Percentiles rank a stretch among this genome's conserved stretches.
These are phyloP conservation scores for Lactarius vividus DNA, from an alignment of 768 basidiomycete species.

Conservation along the genomic window DNA sequence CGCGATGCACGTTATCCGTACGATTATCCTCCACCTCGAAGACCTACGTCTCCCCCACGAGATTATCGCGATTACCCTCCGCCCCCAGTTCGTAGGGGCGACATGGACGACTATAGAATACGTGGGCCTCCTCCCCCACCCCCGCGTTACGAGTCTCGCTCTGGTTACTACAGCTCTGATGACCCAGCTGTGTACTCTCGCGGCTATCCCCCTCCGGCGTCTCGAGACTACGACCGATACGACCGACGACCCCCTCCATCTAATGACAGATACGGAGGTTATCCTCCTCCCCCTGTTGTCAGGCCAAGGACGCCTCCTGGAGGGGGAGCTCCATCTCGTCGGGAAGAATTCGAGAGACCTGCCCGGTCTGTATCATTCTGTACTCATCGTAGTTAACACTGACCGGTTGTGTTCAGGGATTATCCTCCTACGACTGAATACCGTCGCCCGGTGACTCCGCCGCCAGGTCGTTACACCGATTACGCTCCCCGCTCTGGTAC, in stretches of 20 bases:
- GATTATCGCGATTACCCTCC: slow-evolving; percentile 66
- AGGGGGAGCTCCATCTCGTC: slow-evolving; percentile 20
- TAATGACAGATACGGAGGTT: slow-evolving; percentile 41
- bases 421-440: slow-evolving; percentile 28
- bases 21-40: slow-evolving; percentile 47
- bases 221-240: slow-evolving; percentile 51
- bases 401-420: slow-evolving; percentile 20
- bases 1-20: slow-evolving; percentile 61
- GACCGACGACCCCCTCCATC: slow-evolving; percentile 52
- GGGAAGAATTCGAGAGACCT: slow-evolving; percentile 37
- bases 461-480: slow-evolving; percentile 28
- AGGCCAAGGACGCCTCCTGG: slow-evolving; percentile 33
- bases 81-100: slow-evolving; percentile 49
- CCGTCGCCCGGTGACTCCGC: slow-evolving; percentile 32
- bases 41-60: slow-evolving; percentile 59
- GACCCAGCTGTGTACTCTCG: slow-evolving; percentile 52
- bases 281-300: slow-evolving; percentile 43
- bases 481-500: slow-evolving; percentile 31
- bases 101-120: slow-evolving; percentile 67
- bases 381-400: not conserved
- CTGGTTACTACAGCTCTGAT: slow-evolving; percentile 41
- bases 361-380: slow-evolving; percentile 16
- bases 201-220: slow-evolving; percentile 47
- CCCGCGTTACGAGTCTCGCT: slow-evolving; percentile 54
- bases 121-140: slow-evolving; percentile 53